Conservation (phyloP, 208 protist genomes). For the Leishmania amazonensis region DNA sequence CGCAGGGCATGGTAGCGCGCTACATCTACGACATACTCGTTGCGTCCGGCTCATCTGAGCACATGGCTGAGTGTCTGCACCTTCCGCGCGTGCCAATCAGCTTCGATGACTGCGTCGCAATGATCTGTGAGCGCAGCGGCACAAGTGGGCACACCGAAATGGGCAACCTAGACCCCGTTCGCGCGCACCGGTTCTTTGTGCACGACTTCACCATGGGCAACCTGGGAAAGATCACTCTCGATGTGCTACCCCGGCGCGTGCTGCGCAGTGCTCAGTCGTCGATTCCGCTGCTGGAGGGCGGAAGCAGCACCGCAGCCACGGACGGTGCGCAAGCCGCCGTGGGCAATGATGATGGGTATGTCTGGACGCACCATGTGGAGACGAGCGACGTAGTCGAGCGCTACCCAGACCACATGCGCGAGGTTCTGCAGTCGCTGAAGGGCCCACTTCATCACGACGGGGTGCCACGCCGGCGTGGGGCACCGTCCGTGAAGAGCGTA, state of each 20-base stretch:
- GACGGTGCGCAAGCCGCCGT: neutral
- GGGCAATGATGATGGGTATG: slow-evolving; percentile 28
- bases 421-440: slow-evolving; percentile 62
- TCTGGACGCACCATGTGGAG: slow-evolving; percentile 77
- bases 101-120: slow-evolving; percentile 90
- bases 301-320: neutral
- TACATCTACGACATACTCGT: slow-evolving; percentile 87
- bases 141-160: slow-evolving; percentile 82
- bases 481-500: neutral
- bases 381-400: slow-evolving; percentile 73
- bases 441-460: slow-evolving; percentile 27
- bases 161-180: slow-evolving; percentile 72
- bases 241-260: slow-evolving; percentile 73
- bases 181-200: slow-evolving; percentile 77
- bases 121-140: slow-evolving; percentile 89
- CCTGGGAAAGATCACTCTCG: slow-evolving; percentile 82
- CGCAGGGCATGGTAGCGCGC: slow-evolving; percentile 63
- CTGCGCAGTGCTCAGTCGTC: slow-evolving; percentile 21
- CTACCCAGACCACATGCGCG: slow-evolving; percentile 82
- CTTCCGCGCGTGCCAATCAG: slow-evolving; percentile 81
- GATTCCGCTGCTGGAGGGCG: slow-evolving; percentile 15
- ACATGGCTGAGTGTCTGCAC: slow-evolving; percentile 88
- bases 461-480: neutral
- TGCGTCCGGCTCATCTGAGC: slow-evolving; percentile 60
- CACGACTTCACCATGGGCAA: slow-evolving; percentile 88